Evolutionary conservation across 192 early-diverging fungal genomes (phyloP).

Genomic region (Entomortierella beljakovae): DNA sequence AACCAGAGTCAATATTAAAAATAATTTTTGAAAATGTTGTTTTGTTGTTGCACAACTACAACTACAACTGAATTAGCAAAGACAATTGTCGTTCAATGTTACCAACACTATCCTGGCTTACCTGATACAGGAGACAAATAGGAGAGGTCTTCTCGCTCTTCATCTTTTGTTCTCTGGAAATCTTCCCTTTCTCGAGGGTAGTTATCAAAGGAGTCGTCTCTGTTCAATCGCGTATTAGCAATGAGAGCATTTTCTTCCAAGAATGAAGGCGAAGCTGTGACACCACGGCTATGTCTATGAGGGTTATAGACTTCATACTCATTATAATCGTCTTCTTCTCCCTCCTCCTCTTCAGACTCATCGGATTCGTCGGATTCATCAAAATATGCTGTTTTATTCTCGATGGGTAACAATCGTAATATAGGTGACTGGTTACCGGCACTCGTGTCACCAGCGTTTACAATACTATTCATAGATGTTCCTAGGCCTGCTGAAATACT

Average conservation of each 20-base stretch:
- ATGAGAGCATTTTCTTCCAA: slow-evolving; percentile 2
- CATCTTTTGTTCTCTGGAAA: slow-evolving; percentile 20
- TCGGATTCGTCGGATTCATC: slow-evolving; percentile 10
- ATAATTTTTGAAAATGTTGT: too few species aligned
- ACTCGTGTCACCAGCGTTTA: not conserved
- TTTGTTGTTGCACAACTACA: too few species aligned
- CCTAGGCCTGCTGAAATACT: not conserved
- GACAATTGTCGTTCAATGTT: not conserved
- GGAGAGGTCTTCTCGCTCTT: slow-evolving; percentile 32
- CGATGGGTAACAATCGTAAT: slow-evolving; percentile 34
- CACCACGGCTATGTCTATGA: not conserved
- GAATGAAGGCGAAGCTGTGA: slow-evolving; percentile 6
- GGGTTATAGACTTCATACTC: not conserved
- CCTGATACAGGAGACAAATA: slow-evolving; percentile 30
- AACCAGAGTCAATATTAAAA: too few species aligned
- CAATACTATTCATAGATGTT: not conserved
- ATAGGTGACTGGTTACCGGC: slow-evolving; percentile 7
- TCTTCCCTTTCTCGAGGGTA: slow-evolving; percentile 7
- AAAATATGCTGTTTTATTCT: slow-evolving; percentile 24
- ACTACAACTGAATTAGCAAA: too few species aligned
- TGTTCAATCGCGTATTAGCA: slow-evolving; percentile 7
- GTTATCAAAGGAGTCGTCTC: slow-evolving; percentile 4
- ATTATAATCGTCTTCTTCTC: not conserved
- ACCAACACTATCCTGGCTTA: not conserved
- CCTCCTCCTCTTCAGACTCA: slow-evolving; percentile 3